phyloP scores from a whole-genome alignment of 2,329 filamentous ascomycete genomes.

The Apiospora sp. region DNA sequence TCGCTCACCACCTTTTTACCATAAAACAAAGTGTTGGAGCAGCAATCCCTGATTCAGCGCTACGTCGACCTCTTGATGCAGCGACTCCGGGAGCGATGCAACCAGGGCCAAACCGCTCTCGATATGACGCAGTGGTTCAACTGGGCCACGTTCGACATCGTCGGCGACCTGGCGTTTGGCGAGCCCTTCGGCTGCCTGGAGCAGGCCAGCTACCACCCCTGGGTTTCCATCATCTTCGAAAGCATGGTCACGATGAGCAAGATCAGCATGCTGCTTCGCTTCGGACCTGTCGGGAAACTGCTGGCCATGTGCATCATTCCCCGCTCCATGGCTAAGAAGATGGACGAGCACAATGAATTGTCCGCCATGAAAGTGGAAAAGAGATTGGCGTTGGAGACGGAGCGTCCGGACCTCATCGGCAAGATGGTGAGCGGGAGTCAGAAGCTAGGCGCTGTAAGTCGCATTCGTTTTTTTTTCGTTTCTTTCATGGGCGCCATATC shows the following conservation, averaged over 20 bases:
- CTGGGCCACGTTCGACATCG: slow-evolving; percentile 35
- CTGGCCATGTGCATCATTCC: neutral
- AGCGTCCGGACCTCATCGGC: slow-evolving; percentile 44
- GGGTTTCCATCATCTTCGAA: slow-evolving; percentile 26
- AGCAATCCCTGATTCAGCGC: slow-evolving; percentile 32
- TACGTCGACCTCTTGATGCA: slow-evolving; percentile 34
- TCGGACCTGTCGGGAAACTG: neutral
- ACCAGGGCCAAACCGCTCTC: neutral
- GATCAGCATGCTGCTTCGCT: slow-evolving; percentile 35
- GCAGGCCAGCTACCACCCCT: slow-evolving; percentile 29
- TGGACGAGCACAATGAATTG: neutral
- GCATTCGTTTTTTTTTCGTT: no score
- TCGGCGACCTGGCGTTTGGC: slow-evolving; percentile 34
- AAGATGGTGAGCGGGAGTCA: slow-evolving; percentile 41
- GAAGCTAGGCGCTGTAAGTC: slow-evolving; percentile 23
- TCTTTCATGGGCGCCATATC: no score
- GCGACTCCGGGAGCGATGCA: slow-evolving; percentile 25
- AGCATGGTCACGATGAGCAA: no score
- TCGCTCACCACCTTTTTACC: neutral
- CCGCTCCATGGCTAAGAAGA: neutral
- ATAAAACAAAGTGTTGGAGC: slow-evolving; percentile 29
- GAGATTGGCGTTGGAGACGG: slow-evolving; percentile 37
- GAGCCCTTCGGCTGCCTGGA: slow-evolving; percentile 32
- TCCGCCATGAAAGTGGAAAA: slow-evolving; percentile 25
- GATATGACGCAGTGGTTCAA: slow-evolving; percentile 31